Conservation (phyloP, 257 asterid genomes). For the Ajuga chamaepitys region DNA sequence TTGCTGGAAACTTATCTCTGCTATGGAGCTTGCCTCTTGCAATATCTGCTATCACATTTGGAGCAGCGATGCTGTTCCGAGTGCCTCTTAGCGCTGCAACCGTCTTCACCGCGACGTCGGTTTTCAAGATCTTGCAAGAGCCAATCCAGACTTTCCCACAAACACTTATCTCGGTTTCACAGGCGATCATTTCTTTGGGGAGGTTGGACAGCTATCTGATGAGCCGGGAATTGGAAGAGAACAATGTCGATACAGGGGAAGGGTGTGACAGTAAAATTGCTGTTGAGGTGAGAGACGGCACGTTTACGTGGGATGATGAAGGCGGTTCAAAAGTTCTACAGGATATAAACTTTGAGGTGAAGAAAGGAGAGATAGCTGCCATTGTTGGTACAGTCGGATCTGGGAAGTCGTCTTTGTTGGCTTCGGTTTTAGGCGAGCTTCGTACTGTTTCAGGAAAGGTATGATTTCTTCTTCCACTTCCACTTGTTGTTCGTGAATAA, state of each 20-base stretch:
- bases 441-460: conserved; percentile 61
- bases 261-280: conserved; percentile 32
- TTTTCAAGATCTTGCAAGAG: conserved; percentile 59
- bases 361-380: conserved; percentile 72
- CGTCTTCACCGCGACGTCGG: conserved; percentile 55
- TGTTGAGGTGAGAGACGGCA: conserved; percentile 42
- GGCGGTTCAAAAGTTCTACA: conserved; percentile 27
- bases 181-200: conserved; percentile 48
- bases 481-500: neutral
- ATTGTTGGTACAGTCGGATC: conserved; percentile 84
- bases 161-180: conserved; percentile 44
- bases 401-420: conserved; percentile 66
- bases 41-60: conserved; percentile 43
- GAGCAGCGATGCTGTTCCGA: conserved; percentile 24
- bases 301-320: conserved; percentile 63
- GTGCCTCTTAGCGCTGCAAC: conserved; percentile 40
- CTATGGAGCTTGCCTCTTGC: conserved; percentile 45
- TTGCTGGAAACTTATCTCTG: conserved; percentile 27
- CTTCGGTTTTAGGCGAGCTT: conserved; percentile 69
- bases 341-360: conserved; percentile 37
- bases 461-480: neutral
- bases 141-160: conserved; percentile 63
- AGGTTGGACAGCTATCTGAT: conserved; percentile 52
- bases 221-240: conserved; percentile 39
- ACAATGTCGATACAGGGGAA: conserved; percentile 36